Conservation (phyloP, 371 early-diverging fungal species). For the Apophysomyces variabilis region DNA sequence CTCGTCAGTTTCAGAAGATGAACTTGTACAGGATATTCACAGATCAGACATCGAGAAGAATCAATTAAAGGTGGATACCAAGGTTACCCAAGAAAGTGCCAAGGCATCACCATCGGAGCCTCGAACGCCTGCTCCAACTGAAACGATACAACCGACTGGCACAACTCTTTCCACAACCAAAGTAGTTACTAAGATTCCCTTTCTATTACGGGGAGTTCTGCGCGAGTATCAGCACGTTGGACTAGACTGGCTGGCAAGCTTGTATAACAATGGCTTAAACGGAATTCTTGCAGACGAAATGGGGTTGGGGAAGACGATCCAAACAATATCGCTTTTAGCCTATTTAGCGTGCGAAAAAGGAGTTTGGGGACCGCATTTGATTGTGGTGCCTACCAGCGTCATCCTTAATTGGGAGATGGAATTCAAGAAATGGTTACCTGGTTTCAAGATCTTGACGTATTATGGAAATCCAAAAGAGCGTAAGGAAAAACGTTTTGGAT, state of each 20-base stretch:
- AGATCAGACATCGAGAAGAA: conserved; percentile 6
- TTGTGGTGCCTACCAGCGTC: conserved; percentile 93
- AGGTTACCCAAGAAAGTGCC: not conserved
- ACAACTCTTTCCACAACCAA: conserved; percentile 46
- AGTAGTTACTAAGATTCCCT: conserved; percentile 59
- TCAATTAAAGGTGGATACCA: not conserved
- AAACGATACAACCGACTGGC: conserved; percentile 27
- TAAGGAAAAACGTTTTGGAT: conserved; percentile 76
- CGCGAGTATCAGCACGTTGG: conserved; percentile 83
- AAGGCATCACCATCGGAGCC: not conserved
- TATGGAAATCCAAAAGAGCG: conserved; percentile 82
- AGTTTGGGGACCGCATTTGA: conserved; percentile 86
- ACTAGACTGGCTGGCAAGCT: conserved; percentile 81
- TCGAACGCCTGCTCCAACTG: conserved; percentile 4
- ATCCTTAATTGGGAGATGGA: conserved; percentile 96
- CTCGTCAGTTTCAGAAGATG: conserved; percentile 28
- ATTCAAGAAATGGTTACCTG: conserved; percentile 91
- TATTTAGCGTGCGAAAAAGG: conserved; percentile 75
- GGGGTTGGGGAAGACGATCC: conserved; percentile 98
- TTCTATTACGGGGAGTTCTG: conserved; percentile 67
- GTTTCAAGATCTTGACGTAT: conserved; percentile 85
- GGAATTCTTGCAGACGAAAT: conserved; percentile 99
- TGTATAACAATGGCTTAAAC: conserved; percentile 92
- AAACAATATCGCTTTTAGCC: conserved; percentile 89
- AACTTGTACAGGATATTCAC: conserved; percentile 30